Evolutionary conservation across 163 green algal species (phyloP), one percentile per base, ranked within the genome.

Genomic region (Dunaliella salina): DNA sequence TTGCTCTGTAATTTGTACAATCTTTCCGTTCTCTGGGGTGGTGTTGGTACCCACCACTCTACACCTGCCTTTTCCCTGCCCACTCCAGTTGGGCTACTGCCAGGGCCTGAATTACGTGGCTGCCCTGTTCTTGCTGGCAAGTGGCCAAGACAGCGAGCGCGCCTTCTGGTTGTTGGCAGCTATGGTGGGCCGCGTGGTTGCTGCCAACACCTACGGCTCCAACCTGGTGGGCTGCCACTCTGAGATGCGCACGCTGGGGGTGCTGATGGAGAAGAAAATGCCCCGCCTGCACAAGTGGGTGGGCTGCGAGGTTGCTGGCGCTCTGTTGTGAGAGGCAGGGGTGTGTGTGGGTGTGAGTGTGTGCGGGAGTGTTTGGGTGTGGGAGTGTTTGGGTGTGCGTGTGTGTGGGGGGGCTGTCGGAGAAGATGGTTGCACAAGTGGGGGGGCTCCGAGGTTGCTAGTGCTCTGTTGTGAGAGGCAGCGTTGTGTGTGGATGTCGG

Each of bases 171-270:
- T 98, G 82, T 88, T 98, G 85, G 91, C 89, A 29, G 91, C 91
- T 18, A 88, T 98, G 69, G 95, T 98, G 80, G 95, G 96, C 84
- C 84, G 89, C 83, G 95, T 96, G 24, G 87, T 98, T 85, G 94
- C 95, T 85, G 87, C 87, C 12, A 94, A 92, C 84, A 95, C 93
- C 78, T 98, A 96, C 84, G 83, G 87, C 26, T 59, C 86, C 4
- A 93, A 97, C 88, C 92, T 98, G 75, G 88, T 87, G 69, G 95
- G 95, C 4, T 95, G 92, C 50, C 94, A 97, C 85, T 84, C 87
- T 4, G 88, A 91, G 86, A 91, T 91, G 88, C 82, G 84, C 25
- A 85, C 89, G 46, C 88, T 96, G 84, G 87, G 92, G 63, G 94
- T 95, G 91, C 89, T 98, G 46, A 91, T 97, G 29, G 80, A 80